phyloP scores from a whole-genome alignment of 495 filamentous ascomycete genomes.

The Aspergillus biplanus region DNA sequence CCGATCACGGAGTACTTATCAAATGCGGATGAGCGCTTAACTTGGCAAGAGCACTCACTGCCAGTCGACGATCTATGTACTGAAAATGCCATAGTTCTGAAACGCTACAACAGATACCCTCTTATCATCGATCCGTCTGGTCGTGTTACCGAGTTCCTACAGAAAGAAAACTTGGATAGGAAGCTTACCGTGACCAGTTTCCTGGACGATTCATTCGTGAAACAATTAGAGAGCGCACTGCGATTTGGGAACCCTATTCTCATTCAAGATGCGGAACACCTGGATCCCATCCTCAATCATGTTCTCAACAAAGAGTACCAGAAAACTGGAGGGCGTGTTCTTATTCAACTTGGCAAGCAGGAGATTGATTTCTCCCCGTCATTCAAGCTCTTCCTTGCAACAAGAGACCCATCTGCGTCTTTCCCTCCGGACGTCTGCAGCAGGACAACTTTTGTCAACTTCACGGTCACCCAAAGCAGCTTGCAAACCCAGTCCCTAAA shows the following conservation, averaged over 20 bases:
- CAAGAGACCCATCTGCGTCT: constrained; percentile 90
- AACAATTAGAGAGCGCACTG: constrained; percentile 93
- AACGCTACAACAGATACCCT: constrained; percentile 97
- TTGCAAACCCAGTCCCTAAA: constrained; percentile 97
- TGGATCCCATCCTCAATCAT: constrained; percentile 97
- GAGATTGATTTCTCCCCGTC: constrained; percentile 99
- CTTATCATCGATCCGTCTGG: constrained; percentile 98
- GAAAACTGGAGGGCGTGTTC: constrained; percentile 96
- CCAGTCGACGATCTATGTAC: constrained; percentile 99
- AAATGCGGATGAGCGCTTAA: constrained; percentile 90
- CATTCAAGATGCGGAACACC: constrained; percentile 96
- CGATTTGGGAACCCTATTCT: constrained; percentile 98
- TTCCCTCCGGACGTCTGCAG: constrained; percentile 99
- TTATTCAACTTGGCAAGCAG: constrained; percentile 97
- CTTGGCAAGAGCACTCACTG: constrained; percentile 92
- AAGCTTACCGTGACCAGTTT: constrained; percentile 97
- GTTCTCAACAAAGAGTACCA: constrained; percentile 99
- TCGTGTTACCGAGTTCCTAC: constrained; percentile 89
- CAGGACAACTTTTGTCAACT: constrained; percentile 98
- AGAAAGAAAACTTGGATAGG: constrained; percentile 90
- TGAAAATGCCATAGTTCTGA: constrained; percentile 96
- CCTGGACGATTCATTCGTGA: constrained; percentile 95
- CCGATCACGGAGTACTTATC: constrained; percentile 96
- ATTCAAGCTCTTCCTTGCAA: constrained; percentile 95
- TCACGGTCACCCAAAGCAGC: constrained; percentile 98